Base-by-base conservation (phyloP, 495 filamentous ascomycete genomes). In the Neurospora tetrasperma region DNA sequence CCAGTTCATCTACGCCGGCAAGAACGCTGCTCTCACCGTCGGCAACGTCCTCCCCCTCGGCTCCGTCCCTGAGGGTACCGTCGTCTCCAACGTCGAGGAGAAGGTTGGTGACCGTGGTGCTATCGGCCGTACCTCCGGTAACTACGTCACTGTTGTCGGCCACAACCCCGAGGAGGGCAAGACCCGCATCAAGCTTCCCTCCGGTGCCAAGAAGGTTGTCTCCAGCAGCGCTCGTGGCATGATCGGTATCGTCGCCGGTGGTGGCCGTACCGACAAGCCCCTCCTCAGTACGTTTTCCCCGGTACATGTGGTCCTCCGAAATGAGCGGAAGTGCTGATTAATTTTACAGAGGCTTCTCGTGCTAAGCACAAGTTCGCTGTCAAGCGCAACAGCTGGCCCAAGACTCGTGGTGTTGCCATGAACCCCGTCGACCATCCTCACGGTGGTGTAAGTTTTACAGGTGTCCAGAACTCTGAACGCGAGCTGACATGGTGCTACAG, bases 331-430 rank as follows among this genome's bases (percentile, higher is more conserved):
- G 43, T 74, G 70, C 77, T 81, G 72, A 79, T 73, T 42, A 38
- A 74, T 48, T 31, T 27, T 76, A 84, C 86, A 90, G 89, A 98
- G 93, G 95, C 95, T 77, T 97, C 94, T 76, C 93, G 95, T 81
- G 95, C 95, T 80, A 97, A 96, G 92, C 93, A 97, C 84, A 98
- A 99, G 92, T 98, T 97, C 88, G 93, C 93, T 77, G 96, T 97
- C 87, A 99, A 99, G 93, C 92, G 96, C 83, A 98, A 98, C 93
- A 93, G 89, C 80, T 98, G 96, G 96, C 96, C 96, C 84, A 98
- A 96, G 92, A 99, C 96, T 89, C 94, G 96, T 94, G 96, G 96
- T 96, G 96, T 99, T 89, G 96, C 96, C 84, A 99, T 99, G 96
- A 99, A 99, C 87, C 96, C 96, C 76, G 96, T 99, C 79, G 96